Evolutionary conservation across 192 early-diverging fungal genomes (phyloP), one percentile per base, ranked within the genome.

Genomic region (Gamsiella multidivaricata): DNA sequence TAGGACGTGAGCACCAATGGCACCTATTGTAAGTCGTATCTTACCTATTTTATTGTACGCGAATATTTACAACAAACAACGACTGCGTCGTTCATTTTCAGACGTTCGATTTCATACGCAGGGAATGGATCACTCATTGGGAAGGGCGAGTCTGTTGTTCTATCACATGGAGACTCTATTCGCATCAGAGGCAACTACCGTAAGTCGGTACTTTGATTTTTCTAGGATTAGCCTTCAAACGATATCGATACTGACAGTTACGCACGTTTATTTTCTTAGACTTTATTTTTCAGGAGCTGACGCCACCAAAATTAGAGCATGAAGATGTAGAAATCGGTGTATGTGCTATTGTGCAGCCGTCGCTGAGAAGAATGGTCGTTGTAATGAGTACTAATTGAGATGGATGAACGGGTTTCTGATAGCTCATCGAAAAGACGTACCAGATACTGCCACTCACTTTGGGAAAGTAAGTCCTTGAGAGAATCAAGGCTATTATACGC

Each of bases 1-100:
- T 23, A 88, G 70, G 88, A 89, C 61, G 53, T 82, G 61, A 89
- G 88, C 58, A 81, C 85, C 50, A 88, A 89, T 67, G 88, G 88
- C 56, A 89, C 88, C 0, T 89, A 55, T 15, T 62, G 76, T 71
- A 58, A 56, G 65, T 26, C 34, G 37, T 9, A 25, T 28, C 32
- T 22, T 1, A 36, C 12, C 12, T 45, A 22, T n/a, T 25, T 55
- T 39, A 8, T 34, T n/a, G 8, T 73, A 49, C 20, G 29, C 42
- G 23, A 15, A n/a, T n/a, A n/a, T n/a, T n/a, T n/a, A n/a, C n/a
- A n/a, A n/a, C n/a, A n/a, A n/a, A n/a, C n/a, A n/a, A n/a, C n/a
- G n/a, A n/a, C n/a, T n/a, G n/a, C n/a, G n/a, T n/a, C n/a, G n/a
- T 42, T 11, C 41, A 42, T 18, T 18, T 42, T 42, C 41, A 42